Percentiles rank a stretch among this genome's conserved stretches.
Conservation (phyloP, 768 basidiomycete species). For the Lactarius sanguifluus region DNA sequence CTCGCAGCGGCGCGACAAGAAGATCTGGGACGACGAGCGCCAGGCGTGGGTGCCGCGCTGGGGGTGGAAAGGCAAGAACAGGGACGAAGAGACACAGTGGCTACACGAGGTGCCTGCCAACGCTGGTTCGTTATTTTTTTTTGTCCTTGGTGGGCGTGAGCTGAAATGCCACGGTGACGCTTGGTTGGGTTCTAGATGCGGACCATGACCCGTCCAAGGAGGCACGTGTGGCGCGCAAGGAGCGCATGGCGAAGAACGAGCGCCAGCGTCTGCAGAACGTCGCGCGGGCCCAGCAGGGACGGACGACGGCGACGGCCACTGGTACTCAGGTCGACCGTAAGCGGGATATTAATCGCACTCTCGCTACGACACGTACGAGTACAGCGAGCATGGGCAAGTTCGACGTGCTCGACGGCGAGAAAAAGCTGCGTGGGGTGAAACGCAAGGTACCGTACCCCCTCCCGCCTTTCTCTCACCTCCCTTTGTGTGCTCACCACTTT, state of each 20-base stretch:
- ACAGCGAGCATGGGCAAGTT: constrained; percentile 97
- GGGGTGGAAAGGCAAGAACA: constrained; percentile 91
- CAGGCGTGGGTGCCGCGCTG: constrained; percentile 92
- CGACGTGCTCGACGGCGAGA: constrained; percentile 90
- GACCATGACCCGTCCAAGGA: constrained; percentile 78
- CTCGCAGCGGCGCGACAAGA: constrained; percentile 72
- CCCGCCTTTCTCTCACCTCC: constrained; percentile 1
- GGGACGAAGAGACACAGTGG: constrained; percentile 84
- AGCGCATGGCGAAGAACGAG: constrained; percentile 81
- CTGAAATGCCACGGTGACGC: no score
- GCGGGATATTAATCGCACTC: constrained; percentile 68
- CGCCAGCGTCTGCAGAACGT: constrained; percentile 71
- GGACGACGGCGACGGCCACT: constrained; percentile 14
- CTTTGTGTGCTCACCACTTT: not conserved
- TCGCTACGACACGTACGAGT: constrained; percentile 74
- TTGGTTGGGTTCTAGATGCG: constrained; percentile 49
- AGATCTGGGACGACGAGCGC: constrained; percentile 91
- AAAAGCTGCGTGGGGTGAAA: constrained; percentile 83
- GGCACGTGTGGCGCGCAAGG: constrained; percentile 78
- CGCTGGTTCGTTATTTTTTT: constrained; percentile 58
- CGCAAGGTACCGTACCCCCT: constrained; percentile 65
- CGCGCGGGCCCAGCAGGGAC: constrained; percentile 50
- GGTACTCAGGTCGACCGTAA: constrained; percentile 48
- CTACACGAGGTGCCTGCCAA: constrained; percentile 85
- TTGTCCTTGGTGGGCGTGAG: no score